Base-by-base conservation (phyloP, 2,329 filamentous ascomycete genomes). In the Raffaelea arxii region DNA sequence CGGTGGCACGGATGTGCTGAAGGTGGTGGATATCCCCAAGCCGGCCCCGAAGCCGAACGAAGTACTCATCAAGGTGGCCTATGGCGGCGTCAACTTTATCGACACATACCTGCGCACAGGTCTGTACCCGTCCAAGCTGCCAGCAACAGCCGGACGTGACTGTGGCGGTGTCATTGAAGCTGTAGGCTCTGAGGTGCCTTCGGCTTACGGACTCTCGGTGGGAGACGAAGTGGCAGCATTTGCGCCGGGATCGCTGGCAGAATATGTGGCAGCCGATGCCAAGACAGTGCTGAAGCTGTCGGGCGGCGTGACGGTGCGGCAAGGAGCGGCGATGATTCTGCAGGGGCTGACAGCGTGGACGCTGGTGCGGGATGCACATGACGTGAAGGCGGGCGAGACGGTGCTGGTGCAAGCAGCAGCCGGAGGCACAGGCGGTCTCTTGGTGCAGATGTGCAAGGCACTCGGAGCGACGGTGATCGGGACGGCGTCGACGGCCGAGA, bases 281-380 rank as follows among this genome's bases (percentile, higher is more conserved):
- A 60, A 62, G 9, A 74, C 74, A 50, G 72, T 79, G 1, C 64
- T 84, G 49, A 74, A 77, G 52, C 69, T 94, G 4, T 88, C 88
- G 1, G 68, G 74, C 0, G 71, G 63, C 0, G 61, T 94, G 32
- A 59, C 69, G 2, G 72, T 75, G 3, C 76, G 84, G 41, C 66
- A 77, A 6, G 84, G 80, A 9, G 80, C 84, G 23, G 86, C 85
- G 0, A 70, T 78, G 0, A 67, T 87, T 19, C 67, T 94, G 14
- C 90, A 94, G 62, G 89, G 86, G 1, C 68, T 95, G 27, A 95
- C 89, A 4, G 87, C 88, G 0, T 72, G 91, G 58, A 85, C 86
- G 0, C 72, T 95, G 25, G 77, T 87, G 50, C 77, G 81, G 44
- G 88, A 94, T 61, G 78, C 85, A 6, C 54, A 59, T 46, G 44